Conservation (phyloP, 805 yeast genomes). For the Wickerhamomyces canadensis region DNA sequence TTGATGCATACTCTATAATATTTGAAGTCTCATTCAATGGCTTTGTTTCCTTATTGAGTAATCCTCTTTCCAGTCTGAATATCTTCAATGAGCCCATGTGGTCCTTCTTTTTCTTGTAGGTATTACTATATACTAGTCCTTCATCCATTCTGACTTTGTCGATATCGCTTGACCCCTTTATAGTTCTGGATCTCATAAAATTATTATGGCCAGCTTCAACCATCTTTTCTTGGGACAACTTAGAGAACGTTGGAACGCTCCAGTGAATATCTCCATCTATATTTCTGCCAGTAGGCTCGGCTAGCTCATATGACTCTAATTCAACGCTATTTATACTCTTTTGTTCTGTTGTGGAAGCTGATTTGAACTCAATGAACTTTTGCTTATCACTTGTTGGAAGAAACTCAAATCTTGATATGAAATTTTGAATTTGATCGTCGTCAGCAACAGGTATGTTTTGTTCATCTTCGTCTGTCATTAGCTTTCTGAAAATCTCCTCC, state of each 20-base stretch:
- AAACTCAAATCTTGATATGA: conserved; percentile 45
- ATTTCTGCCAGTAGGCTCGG: conserved; percentile 21
- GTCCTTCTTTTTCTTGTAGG: too few species aligned
- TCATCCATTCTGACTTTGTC: too few species aligned
- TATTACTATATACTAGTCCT: too few species aligned
- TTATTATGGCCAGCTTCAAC: conserved; percentile 3
- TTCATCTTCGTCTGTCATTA: conserved; percentile 22
- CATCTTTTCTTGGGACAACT: conserved; percentile 13
- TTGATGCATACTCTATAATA: too few species aligned
- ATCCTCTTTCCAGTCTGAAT: too few species aligned
- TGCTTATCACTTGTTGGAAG: conserved; percentile 24
- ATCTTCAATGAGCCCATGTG: too few species aligned
- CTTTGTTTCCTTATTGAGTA: too few species aligned
- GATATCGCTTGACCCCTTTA: conserved; percentile 1
- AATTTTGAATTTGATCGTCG: conserved; percentile 53
- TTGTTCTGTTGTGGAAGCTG: conserved; percentile 3
- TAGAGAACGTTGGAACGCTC: conserved; percentile 30
- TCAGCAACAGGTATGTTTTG: conserved; percentile 42
- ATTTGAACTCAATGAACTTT: conserved; percentile 9
- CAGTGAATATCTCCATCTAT: conserved; percentile 19
- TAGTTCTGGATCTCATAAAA: conserved; percentile 2
- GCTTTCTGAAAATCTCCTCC: conserved; percentile 53
- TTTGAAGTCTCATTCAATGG: too few species aligned
- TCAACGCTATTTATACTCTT: conserved; percentile 6
- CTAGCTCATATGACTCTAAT: conserved; percentile 20